phyloP scores from a whole-genome alignment of 129 eudicot species.

The Deinandra increscens region DNA sequence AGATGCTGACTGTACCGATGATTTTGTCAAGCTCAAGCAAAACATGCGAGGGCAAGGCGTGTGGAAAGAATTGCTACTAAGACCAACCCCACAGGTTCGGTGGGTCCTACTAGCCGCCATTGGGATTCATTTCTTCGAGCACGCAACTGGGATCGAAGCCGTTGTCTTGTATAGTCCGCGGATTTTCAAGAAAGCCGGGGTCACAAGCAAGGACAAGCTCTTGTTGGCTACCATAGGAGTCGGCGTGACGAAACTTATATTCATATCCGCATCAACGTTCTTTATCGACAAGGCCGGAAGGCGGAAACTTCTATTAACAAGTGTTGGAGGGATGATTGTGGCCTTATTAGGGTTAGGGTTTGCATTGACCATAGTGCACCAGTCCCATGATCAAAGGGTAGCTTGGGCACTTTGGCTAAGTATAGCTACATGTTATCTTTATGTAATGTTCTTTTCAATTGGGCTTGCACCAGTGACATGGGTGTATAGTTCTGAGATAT shows the following conservation, averaged over 20 bases:
- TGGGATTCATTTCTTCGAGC: slow-evolving; percentile 88
- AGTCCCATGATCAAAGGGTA: slow-evolving; percentile 26
- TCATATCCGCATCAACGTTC: slow-evolving; percentile 52
- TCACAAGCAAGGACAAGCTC: slow-evolving; percentile 35
- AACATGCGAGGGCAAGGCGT: slow-evolving; percentile 36
- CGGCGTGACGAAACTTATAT: slow-evolving; percentile 51
- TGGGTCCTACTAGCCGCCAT: slow-evolving; percentile 64
- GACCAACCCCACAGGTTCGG: slow-evolving; percentile 63
- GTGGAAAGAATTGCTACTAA: slow-evolving; percentile 60
- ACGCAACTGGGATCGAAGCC: slow-evolving; percentile 77
- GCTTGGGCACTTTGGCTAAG: slow-evolving; percentile 64
- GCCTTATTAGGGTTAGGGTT: slow-evolving; percentile 50
- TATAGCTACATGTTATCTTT: slow-evolving; percentile 41
- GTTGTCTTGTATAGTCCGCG: slow-evolving; percentile 68
- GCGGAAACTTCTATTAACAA: slow-evolving; percentile 51
- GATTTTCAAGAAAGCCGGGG: slow-evolving; percentile 69
- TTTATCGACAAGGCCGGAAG: slow-evolving; percentile 63
- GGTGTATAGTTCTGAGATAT: slow-evolving; percentile 84
- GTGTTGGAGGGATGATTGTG: slow-evolving; percentile 60
- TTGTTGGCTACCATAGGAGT: slow-evolving; percentile 62
- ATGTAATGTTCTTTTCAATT: slow-evolving; percentile 54
- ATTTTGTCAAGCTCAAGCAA: slow-evolving; percentile 27
- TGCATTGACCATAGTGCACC: slow-evolving; percentile 58
- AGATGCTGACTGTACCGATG: slow-evolving; percentile 41
- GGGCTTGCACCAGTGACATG: slow-evolving; percentile 79